Evolutionary conservation across 139 green algal genomes (phyloP).

Genomic region (Ettlia oleoabundans): DNA sequence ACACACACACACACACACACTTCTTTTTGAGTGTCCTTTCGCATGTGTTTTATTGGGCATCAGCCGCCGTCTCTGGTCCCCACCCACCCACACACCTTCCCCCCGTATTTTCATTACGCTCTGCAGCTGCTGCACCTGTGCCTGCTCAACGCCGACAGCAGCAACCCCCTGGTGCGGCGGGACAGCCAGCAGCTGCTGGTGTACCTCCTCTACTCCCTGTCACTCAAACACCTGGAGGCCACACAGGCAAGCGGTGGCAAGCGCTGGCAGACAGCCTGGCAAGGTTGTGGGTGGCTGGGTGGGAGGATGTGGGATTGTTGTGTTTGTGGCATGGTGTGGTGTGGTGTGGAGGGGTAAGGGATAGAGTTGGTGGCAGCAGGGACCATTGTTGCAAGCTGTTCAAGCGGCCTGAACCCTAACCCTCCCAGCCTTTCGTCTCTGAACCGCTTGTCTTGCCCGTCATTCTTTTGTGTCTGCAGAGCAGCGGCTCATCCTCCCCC

Average conservation of each 20-base stretch:
- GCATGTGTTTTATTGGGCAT: too few relatives aligned
- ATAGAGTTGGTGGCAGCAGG: too few relatives aligned
- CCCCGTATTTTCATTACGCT: slow-evolving; percentile 32
- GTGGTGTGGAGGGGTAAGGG: too few relatives aligned
- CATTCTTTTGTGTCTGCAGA: too few relatives aligned
- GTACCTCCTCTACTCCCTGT: slow-evolving; percentile 80
- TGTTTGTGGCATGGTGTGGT: too few relatives aligned
- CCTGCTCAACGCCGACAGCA: slow-evolving; percentile 21
- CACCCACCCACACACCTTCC: slow-evolving; percentile 28
- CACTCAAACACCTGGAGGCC: slow-evolving; percentile 58
- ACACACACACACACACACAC: neutral
- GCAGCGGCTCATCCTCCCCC: neutral
- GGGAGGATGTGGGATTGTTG: too few relatives aligned
- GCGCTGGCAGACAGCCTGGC: too few relatives aligned
- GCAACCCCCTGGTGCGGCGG: slow-evolving; percentile 24
- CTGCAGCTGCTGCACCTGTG: slow-evolving; percentile 30
- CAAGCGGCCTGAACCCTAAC: neutral
- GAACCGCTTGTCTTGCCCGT: too few relatives aligned
- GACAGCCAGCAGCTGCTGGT: slow-evolving; percentile 72
- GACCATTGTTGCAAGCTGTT: too few relatives aligned
- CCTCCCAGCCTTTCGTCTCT: neutral
- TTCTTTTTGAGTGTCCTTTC: neutral
- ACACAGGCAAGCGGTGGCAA: neutral
- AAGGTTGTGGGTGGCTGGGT: too few relatives aligned
- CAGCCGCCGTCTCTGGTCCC: neutral